A percentile compares a stretch with the other conserved stretches of the same genome.
These are phyloP conservation scores for Stenocarpella maydis DNA, from an alignment of 2,329 filamentous ascomycete species.

Conservation along the genomic window DNA sequence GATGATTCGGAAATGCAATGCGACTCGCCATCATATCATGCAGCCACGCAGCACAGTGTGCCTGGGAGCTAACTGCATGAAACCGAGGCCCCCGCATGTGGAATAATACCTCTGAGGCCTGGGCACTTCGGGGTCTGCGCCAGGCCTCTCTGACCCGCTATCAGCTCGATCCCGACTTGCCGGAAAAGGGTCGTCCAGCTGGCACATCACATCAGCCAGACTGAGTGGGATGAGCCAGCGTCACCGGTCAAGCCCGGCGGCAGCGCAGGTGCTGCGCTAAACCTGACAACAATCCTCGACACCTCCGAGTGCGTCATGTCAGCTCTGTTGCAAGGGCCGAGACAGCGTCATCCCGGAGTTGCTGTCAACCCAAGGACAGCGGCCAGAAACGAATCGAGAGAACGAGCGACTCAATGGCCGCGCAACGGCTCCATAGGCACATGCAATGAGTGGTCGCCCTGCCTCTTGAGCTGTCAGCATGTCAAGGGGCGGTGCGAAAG, in stretches of 20 bases:
- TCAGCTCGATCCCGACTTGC: neutral
- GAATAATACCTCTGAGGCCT: conserved; percentile 22
- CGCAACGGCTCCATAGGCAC: conserved; percentile 12
- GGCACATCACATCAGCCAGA: neutral
- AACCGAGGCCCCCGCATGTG: conserved; percentile 20
- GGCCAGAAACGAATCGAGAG: neutral
- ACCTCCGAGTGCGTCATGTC: neutral
- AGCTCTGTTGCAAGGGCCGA: conserved; percentile 10
- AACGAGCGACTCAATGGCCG: too few species aligned
- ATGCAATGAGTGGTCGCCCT: neutral
- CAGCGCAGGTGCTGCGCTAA: neutral
- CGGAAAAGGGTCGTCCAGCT: conserved; percentile 3
- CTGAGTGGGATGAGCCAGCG: neutral
- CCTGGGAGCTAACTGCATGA: conserved; percentile 13
- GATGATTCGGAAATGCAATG: conserved; percentile 24
- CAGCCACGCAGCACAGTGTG: conserved; percentile 23
- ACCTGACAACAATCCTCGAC: neutral
- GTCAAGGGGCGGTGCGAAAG: neutral
- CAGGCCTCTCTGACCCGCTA: neutral
- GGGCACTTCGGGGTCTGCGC: neutral
- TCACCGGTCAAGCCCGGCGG: neutral
- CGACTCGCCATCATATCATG: conserved; percentile 15
- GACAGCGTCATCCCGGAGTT: conserved; percentile 15
- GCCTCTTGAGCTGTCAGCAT: neutral
- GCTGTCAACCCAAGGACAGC: neutral